Evolutionary conservation across 257 asterid species (phyloP), one percentile per base, ranked within the genome.

Genomic region (Eustoma russellianum): DNA sequence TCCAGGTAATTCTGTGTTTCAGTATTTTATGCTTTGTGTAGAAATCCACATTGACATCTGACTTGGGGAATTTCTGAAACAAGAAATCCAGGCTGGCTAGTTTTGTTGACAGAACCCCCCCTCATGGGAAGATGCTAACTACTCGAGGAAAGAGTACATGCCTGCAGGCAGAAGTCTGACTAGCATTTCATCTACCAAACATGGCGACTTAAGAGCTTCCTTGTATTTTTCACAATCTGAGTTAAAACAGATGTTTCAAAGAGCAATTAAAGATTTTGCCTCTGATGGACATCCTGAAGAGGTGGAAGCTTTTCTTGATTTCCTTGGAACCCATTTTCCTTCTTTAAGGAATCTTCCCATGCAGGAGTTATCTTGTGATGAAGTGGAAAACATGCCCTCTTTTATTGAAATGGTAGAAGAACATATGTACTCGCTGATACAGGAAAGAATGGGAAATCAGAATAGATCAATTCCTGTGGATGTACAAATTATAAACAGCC

Each of bases 51-150:
- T 35, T 17, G 57, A 57, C 28, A 50, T 41, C 55, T 56, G 33
- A 43, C 61, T 62, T 63, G 59, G 18, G 35, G 12, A 38, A 41
- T 78, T 80, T 56, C 62, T 66, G 52, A 61, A 62, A 71, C 62
- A 71, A 92, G 99, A 88, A 81, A 92, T 92, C 99, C 80, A 88
- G 83, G 84, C 88, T 88, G 54, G 74, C 79, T 61, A 81, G 88
- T 73, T 70, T 83, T 61, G 76, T 78, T 52, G 74, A 83, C 66
- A 74, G 68, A 70, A 83, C 77, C 17, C 86, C 94, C 58, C 88
- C 83, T 62, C 85, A 49, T 92, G 95, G 99, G 81, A 79, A 69
- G 75, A 77, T 76, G 75, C 60, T 72, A 63, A 59, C 66, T 75
- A 65, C 45, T 76, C 74, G 14, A 84, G 83, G 56, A 79, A 83